phyloP scores from a whole-genome alignment of 768 basidiomycete species.

The Melanogaster broomeanus region DNA sequence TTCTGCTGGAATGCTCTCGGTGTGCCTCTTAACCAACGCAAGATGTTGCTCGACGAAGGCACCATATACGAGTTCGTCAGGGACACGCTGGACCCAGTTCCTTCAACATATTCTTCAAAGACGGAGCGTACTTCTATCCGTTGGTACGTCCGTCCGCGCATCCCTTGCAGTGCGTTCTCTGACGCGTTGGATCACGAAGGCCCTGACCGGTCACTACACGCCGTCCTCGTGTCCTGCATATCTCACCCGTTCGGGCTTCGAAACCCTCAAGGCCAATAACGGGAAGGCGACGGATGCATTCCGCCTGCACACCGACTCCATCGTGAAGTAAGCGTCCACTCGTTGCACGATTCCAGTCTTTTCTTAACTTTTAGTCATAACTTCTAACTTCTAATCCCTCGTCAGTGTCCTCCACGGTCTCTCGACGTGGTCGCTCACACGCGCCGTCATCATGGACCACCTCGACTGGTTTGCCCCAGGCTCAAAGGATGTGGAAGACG shows the following conservation, averaged over 20 bases:
- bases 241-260: conserved; percentile 62
- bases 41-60: conserved; percentile 57
- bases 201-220: conserved; percentile 56
- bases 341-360: background rate
- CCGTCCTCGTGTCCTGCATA: conserved; percentile 62
- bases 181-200: conserved; percentile 16
- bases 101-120: conserved; percentile 51
- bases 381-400: background rate
- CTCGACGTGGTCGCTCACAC: conserved; percentile 51
- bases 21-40: conserved; percentile 69
- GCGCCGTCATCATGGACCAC: conserved; percentile 72
- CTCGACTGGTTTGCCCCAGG: conserved; percentile 60
- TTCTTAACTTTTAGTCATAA: no score
- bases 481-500: conserved; percentile 48
- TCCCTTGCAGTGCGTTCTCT: conserved; percentile 1
- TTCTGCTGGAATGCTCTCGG: conserved; percentile 81
- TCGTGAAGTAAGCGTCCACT: conserved; percentile 51
- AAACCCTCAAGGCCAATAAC: conserved; percentile 50
- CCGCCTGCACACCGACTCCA: conserved; percentile 72
- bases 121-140: conserved; percentile 69
- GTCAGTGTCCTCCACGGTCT: conserved; percentile 47
- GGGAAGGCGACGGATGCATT: conserved; percentile 51
- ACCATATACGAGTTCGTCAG: conserved; percentile 49
- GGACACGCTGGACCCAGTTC: conserved; percentile 53
- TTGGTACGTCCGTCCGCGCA: conserved; percentile 35